Evolutionary conservation across 2,329 filamentous ascomycete species (phyloP).

Genomic region (Aspergillus aculeatinus): DNA sequence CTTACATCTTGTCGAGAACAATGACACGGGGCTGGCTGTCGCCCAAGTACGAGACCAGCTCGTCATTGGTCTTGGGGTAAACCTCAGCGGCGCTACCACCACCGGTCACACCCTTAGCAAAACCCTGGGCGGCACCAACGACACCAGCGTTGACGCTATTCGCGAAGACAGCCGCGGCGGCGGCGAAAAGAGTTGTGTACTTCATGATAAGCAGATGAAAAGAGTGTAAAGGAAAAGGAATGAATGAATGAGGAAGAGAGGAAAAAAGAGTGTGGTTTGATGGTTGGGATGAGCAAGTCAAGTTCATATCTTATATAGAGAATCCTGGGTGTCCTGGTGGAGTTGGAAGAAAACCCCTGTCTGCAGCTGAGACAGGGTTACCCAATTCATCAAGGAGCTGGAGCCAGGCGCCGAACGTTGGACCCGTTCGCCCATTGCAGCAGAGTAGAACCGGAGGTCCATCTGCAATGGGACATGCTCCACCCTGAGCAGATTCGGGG

Average conservation of each 20-base stretch:
- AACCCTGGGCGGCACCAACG: conserved; percentile 46
- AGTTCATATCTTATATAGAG: neutral
- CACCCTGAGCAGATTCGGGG: neutral
- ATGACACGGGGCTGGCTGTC: conserved; percentile 57
- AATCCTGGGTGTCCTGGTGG: neutral
- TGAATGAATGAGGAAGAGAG: neutral
- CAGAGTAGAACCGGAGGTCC: conserved; percentile 1
- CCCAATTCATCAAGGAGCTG: neutral
- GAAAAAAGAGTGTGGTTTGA: neutral
- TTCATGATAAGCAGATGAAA: conserved; percentile 13
- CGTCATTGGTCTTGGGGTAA: conserved; percentile 53
- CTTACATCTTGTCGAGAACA: conserved; percentile 38
- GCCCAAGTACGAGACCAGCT: conserved; percentile 61
- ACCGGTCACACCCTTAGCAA: conserved; percentile 58
- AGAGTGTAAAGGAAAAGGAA: neutral
- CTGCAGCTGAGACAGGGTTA: neutral
- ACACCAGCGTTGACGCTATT: conserved; percentile 13
- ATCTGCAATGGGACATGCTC: neutral
- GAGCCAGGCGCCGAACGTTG: neutral
- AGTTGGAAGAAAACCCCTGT: neutral
- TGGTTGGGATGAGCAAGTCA: neutral
- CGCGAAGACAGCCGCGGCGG: conserved; percentile 10
- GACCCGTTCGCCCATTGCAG: neutral
- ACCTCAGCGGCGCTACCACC: conserved; percentile 57
- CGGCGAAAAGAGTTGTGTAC: conserved; percentile 12